Evolutionary conservation across 2,329 filamentous ascomycete genomes (phyloP).

Genomic region (Ilyonectria sp.): DNA sequence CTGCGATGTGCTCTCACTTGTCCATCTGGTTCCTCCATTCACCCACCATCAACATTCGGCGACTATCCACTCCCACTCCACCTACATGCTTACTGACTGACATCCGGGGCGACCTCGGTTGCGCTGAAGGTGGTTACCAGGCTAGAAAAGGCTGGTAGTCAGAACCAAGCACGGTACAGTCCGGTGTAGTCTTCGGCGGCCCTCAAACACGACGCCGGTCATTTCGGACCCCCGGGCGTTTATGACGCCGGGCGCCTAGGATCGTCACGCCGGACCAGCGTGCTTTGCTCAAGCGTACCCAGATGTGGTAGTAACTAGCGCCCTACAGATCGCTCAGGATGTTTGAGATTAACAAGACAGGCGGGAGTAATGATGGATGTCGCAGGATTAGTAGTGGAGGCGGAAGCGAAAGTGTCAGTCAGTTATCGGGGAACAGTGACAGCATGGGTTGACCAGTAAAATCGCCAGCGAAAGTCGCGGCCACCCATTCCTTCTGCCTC

Average conservation of each 20-base stretch:
- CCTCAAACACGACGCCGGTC: constrained; percentile 11
- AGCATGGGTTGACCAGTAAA: constrained; percentile 5
- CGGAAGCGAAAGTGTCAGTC: constrained; percentile 7
- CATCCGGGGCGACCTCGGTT: constrained; percentile 25
- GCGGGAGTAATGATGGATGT: constrained; percentile 20
- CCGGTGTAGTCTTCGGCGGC: constrained; percentile 2
- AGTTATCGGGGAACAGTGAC: constrained; percentile 9
- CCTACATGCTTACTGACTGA: constrained; percentile 18
- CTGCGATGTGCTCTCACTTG: neutral
- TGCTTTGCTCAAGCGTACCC: constrained; percentile 19
- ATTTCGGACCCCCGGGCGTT: constrained; percentile 14
- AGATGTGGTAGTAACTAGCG: constrained; percentile 18
- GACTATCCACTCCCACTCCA: constrained; percentile 23
- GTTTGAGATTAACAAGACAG: constrained; percentile 32
- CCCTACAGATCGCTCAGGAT: constrained; percentile 30
- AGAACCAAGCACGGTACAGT: neutral
- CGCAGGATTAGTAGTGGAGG: constrained; percentile 13
- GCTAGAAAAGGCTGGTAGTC: neutral
- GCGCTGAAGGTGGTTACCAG: constrained; percentile 7
- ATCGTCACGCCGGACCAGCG: constrained; percentile 8
- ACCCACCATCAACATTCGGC: constrained; percentile 12
- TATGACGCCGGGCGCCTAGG: constrained; percentile 9
- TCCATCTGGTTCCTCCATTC: constrained; percentile 11
- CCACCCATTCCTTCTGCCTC: neutral
- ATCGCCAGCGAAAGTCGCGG: constrained; percentile 5